Conservation (phyloP, 2,329 filamentous ascomycete genomes). For the Exophiala lecanii-corni region DNA sequence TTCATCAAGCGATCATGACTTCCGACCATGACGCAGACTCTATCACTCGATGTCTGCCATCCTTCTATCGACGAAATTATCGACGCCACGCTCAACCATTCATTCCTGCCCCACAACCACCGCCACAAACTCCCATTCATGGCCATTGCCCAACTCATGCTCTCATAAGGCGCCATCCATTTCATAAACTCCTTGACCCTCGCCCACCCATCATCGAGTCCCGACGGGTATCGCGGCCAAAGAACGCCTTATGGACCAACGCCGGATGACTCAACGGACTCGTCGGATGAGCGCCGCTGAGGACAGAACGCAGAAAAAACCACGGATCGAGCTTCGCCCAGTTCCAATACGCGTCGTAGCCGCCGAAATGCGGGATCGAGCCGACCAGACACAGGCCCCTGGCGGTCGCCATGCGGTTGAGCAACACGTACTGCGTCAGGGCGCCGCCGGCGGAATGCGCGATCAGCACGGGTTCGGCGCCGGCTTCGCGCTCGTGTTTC, state of each 20-base stretch:
- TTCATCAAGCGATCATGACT: conserved; percentile 31
- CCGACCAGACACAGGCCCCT: conserved; percentile 46
- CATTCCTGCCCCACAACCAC: conserved; percentile 7
- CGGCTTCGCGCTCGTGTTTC: conserved; percentile 33
- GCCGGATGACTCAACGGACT: conserved; percentile 49
- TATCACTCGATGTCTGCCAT: conserved; percentile 32
- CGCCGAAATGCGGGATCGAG: conserved; percentile 46
- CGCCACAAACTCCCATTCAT: conserved; percentile 34
- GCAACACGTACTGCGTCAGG: conserved; percentile 47
- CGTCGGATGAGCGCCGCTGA: conserved; percentile 48
- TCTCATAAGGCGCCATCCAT: conserved; percentile 47
- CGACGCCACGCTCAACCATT: conserved; percentile 5
- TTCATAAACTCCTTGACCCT: conserved; percentile 42
- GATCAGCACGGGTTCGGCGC: conserved; percentile 40
- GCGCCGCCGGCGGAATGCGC: conserved; percentile 52
- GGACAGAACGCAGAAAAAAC: conserved; percentile 44
- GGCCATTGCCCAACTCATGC: conserved; percentile 45
- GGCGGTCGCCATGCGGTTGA: conserved; percentile 37
- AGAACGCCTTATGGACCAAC: conserved; percentile 50
- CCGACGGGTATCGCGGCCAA: conserved; percentile 39
- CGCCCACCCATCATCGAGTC: conserved; percentile 4
- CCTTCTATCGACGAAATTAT: conserved; percentile 25
- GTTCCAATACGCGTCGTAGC: conserved; percentile 41
- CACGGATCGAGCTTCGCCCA: conserved; percentile 47
- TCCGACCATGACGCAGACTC: conserved; percentile 41